phyloP scores from a whole-genome alignment of 2,329 filamentous ascomycete genomes.

The Sporothrix pallida region DNA sequence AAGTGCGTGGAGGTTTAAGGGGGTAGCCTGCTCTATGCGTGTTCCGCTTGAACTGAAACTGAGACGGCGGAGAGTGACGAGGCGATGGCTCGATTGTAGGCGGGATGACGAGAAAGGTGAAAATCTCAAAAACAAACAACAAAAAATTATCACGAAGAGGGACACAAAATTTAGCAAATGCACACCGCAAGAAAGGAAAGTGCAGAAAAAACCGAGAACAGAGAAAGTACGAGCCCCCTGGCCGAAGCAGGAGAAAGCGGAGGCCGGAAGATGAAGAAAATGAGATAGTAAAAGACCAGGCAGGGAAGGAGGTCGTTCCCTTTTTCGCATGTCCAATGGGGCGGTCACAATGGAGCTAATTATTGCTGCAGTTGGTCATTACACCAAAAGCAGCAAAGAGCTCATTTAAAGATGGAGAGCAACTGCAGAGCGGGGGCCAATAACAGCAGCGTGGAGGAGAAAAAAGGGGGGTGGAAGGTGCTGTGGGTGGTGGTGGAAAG shows the following conservation, averaged over 20 bases:
- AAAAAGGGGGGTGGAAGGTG: constrained; percentile 26
- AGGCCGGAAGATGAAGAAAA: constrained; percentile 28
- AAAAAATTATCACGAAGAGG: neutral
- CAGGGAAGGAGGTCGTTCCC: constrained; percentile 31
- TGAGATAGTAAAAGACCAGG: constrained; percentile 13
- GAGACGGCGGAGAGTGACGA: constrained; percentile 24
- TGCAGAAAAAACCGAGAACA: neutral
- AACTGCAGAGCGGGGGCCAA: constrained; percentile 31
- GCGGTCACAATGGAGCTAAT: constrained; percentile 32
- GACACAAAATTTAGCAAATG: neutral
- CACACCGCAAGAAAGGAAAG: constrained; percentile 5
- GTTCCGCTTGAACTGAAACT: constrained; percentile 34
- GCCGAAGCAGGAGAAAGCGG: constrained; percentile 23
- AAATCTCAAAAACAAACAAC: neutral
- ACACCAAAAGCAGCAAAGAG: constrained; percentile 30
- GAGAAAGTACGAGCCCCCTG: constrained; percentile 21
- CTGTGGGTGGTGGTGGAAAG: constrained; percentile 4
- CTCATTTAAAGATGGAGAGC: constrained; percentile 33
- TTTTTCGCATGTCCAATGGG: constrained; percentile 31
- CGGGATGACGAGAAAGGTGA: neutral
- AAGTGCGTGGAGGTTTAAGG: constrained; percentile 21
- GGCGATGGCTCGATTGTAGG: constrained; percentile 5
- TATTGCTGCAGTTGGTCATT: neutral
- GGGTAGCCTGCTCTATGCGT: constrained; percentile 16
- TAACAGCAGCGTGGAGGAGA: constrained; percentile 2